Evolutionary conservation across 768 basidiomycete species (phyloP).

Genomic region (Leccinum disarticulatum): DNA sequence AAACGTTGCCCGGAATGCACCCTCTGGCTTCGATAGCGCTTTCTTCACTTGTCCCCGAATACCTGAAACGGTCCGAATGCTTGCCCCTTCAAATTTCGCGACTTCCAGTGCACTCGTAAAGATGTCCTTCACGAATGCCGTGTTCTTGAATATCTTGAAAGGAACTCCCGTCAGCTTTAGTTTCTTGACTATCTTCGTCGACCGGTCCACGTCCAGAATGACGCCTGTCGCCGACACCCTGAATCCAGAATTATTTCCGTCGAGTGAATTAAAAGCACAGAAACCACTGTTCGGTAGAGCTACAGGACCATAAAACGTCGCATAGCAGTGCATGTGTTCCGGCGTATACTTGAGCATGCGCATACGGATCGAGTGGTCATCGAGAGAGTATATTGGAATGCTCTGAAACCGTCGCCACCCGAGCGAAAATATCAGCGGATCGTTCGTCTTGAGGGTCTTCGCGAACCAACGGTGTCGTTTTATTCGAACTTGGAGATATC

Average conservation of each 20-base stretch:
- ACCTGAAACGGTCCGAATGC: slow-evolving; percentile 91
- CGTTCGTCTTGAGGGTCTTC: slow-evolving; percentile 92
- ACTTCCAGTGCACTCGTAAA: slow-evolving; percentile 92
- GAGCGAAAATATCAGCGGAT: slow-evolving; percentile 94
- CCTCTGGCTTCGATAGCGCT: slow-evolving; percentile 91
- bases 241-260: slow-evolving; percentile 69
- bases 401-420: slow-evolving; percentile 98
- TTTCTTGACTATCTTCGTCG: slow-evolving; percentile 97
- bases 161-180: slow-evolving; percentile 94
- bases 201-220: slow-evolving; percentile 88
- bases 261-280: slow-evolving; percentile 91
- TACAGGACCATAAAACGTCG: slow-evolving; percentile 95
- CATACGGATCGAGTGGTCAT: slow-evolving; percentile 98
- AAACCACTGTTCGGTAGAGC: slow-evolving; percentile 93
- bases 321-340: slow-evolving; percentile 99
- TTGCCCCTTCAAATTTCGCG: slow-evolving; percentile 98
- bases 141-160: slow-evolving; percentile 99
- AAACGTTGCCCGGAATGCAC: slow-evolving; percentile 93
- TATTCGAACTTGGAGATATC: slow-evolving; percentile 91
- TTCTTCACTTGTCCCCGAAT: slow-evolving; percentile 98
- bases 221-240: slow-evolving; percentile 92
- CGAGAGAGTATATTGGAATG: slow-evolving; percentile 91
- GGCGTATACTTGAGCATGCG: slow-evolving; percentile 99
- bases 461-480: slow-evolving; percentile 96
- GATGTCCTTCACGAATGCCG: slow-evolving; percentile 98